Conservation (phyloP, 257 asterid species). For the Eustoma russellianum region DNA sequence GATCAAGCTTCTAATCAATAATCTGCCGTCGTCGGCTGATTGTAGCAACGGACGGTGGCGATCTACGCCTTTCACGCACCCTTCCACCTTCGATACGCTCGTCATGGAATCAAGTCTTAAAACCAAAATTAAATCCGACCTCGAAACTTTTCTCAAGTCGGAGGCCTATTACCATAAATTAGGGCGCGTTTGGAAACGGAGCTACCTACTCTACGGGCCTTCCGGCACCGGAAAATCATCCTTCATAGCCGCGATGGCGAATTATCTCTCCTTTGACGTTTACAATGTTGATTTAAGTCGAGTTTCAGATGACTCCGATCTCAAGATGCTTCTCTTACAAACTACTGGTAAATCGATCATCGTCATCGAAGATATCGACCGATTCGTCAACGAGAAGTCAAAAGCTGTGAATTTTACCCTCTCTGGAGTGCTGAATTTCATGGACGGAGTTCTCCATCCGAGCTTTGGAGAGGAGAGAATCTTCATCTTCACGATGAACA, state of each 20-base stretch:
- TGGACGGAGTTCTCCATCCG: constrained; percentile 43
- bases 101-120: constrained; percentile 52
- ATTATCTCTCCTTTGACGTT: constrained; percentile 46
- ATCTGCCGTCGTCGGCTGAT: background rate
- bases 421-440: constrained; percentile 50
- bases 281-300: constrained; percentile 41
- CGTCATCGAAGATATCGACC: constrained; percentile 58
- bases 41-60: constrained; percentile 34
- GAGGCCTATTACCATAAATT: constrained; percentile 52
- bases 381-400: constrained; percentile 24
- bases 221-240: constrained; percentile 74
- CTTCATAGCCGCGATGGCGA: constrained; percentile 56
- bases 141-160: constrained; percentile 49
- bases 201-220: constrained; percentile 60
- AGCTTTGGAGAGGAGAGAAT: constrained; percentile 43
- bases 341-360: constrained; percentile 40
- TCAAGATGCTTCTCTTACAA: constrained; percentile 36
- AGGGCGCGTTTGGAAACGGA: constrained; percentile 65
- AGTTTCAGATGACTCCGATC: constrained; percentile 40
- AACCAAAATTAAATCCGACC: constrained; percentile 32
- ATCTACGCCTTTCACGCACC: constrained; percentile 41
- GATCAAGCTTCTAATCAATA: constrained; percentile 27
- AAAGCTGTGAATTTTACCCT: constrained; percentile 8
- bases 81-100: constrained; percentile 38
- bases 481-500: constrained; percentile 52